Conservation (phyloP, 2,329 filamentous ascomycete genomes). For the Arthrinium puccinioides region DNA sequence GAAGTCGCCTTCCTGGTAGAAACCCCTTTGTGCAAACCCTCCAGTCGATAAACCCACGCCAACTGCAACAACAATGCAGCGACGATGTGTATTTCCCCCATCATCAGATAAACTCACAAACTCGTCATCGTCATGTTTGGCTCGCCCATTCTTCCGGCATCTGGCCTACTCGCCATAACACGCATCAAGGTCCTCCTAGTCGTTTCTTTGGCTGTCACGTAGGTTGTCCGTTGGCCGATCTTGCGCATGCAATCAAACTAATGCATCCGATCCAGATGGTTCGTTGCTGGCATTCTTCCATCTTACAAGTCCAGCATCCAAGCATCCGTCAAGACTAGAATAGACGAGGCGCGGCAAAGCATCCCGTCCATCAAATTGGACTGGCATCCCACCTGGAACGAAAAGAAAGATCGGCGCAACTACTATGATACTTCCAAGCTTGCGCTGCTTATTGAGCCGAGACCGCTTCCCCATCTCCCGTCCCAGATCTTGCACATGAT, state of each 20-base stretch:
- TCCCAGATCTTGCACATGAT: conserved; percentile 46
- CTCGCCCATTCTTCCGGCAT: background rate
- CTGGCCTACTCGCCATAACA: conserved; percentile 22
- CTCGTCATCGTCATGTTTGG: background rate
- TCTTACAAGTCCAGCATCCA: conserved; percentile 35
- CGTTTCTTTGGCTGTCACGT: conserved; percentile 30
- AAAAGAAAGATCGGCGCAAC: conserved; percentile 21
- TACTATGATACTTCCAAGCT: conserved; percentile 44
- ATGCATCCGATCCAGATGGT: conserved; percentile 32
- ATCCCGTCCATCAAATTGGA: conserved; percentile 30
- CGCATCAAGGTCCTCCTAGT: conserved; percentile 26
- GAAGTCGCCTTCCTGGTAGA: too few relatives aligned
- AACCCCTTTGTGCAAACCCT: too few relatives aligned
- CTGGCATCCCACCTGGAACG: conserved; percentile 21
- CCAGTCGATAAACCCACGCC: too few relatives aligned
- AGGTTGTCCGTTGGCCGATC: conserved; percentile 9
- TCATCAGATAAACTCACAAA: too few relatives aligned
- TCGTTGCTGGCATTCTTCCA: conserved; percentile 34
- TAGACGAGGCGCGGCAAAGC: conserved; percentile 32
- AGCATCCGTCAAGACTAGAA: conserved; percentile 25
- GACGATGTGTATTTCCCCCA: too few relatives aligned
- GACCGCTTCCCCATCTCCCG: conserved; percentile 38
- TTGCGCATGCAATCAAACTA: background rate
- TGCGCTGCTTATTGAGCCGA: conserved; percentile 44
- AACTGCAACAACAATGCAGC: too few relatives aligned